Base-by-base conservation (phyloP, 2,329 filamentous ascomycete species). In the Neoarthrinium moseri region DNA sequence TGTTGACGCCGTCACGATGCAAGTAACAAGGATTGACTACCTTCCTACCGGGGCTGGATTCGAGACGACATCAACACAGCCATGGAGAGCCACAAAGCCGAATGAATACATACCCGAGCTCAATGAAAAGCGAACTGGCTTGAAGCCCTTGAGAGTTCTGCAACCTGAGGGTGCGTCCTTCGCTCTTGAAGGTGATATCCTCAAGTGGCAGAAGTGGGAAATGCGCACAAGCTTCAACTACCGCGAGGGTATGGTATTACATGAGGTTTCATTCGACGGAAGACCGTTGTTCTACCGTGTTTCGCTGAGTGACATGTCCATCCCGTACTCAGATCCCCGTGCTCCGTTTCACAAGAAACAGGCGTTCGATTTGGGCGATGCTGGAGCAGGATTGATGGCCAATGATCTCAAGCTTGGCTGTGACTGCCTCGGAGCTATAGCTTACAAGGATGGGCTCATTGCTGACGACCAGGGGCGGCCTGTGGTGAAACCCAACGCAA, bases 101-200 rank as follows among this genome's bases (percentile, higher is more conserved):
- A 33, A 29, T n/a, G 33, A 45, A 29, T 45, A 45, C 18, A 33
- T 39, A 10, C 43, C 33, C 3, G 43, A 45, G 23, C 43, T 45
- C 15, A 29, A 30, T 21, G 43, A 45, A 8, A 17, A 30, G 18
- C 35, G 43, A 13, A 65, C 71, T 34, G 79, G 79, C 45, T 58
- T 83, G 22, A 89, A 88, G 64, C 86, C 86, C 5, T 77, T 91
- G 58, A 80, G 89, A 54, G 82, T 92, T 36, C 74, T 81, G 2
- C 88, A 92, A 58, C 77, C 77, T 8, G 61, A 63, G 29, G 62
- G 62, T 5, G 58, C 62, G 4, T 63, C 60, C 5, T 65, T 65
- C 53, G 58, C 57, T 22, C 56, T 64, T 10, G 48, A 48, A 1
- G 57, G 61, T 23, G 60, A 64, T 36, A 35, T 63, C 12, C 53